Evolutionary conservation across 768 basidiomycete species (phyloP).

Genomic region (Floccularia luteovirens): DNA sequence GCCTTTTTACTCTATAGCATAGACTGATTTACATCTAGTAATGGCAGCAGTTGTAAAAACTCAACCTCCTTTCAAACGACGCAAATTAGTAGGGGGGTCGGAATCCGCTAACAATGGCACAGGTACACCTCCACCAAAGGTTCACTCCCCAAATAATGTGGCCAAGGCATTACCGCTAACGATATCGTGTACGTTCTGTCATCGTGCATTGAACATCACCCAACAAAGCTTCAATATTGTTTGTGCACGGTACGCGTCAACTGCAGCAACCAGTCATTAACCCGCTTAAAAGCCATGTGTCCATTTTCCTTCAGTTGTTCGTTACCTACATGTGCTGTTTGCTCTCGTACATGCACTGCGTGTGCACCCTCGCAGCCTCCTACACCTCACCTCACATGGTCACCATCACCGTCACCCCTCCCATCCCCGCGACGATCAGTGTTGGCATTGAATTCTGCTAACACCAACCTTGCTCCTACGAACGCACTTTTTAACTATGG

Average conservation of each 20-base stretch:
- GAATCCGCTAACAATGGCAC: not conserved
- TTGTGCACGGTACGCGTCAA: constrained; percentile 17
- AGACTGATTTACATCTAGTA: too few species aligned
- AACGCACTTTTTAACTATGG: constrained; percentile 1
- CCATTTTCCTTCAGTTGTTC: constrained; percentile 23
- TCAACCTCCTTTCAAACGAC: constrained; percentile 19
- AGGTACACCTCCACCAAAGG: constrained; percentile 1
- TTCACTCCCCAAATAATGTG: not conserved
- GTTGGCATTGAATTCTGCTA: constrained; percentile 19
- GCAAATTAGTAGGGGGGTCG: constrained; percentile 12
- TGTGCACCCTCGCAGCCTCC: constrained; percentile 24
- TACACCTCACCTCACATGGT: constrained; percentile 30
- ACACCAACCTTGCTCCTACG: constrained; percentile 13
- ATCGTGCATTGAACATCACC: constrained; percentile 14
- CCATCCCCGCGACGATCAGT: constrained; percentile 20
- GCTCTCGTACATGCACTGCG: constrained; percentile 36
- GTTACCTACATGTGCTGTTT: constrained; percentile 31
- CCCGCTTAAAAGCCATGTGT: not conserved
- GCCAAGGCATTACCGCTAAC: constrained; percentile 1
- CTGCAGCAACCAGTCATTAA: constrained; percentile 1
- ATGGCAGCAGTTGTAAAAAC: constrained; percentile 7
- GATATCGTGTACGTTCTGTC: constrained; percentile 18
- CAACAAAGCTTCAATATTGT: constrained; percentile 13
- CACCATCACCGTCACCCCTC: constrained; percentile 20
- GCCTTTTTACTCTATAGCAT: not conserved